Conservation (phyloP, 148 eudicot genomes). For the Tetragonia tetragonoides region DNA sequence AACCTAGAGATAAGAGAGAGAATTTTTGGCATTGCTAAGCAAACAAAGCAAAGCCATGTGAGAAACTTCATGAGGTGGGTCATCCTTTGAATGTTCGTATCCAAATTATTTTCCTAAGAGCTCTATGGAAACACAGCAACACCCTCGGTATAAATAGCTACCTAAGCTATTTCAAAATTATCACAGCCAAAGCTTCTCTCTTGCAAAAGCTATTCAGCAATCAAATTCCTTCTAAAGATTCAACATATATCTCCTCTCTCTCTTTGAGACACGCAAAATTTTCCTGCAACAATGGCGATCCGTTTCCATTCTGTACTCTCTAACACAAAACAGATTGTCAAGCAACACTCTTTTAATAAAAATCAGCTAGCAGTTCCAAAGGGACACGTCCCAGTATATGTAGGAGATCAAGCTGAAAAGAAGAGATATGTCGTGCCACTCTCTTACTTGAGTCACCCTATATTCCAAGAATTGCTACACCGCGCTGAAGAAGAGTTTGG, state of each 20-base stretch:
- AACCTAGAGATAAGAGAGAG: too few relatives aligned
- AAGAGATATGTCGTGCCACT: constrained; percentile 24
- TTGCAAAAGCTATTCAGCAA: constrained; percentile 1
- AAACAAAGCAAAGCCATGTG: background rate
- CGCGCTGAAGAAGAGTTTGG: constrained; percentile 25
- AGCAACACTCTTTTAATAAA: constrained; percentile 1
- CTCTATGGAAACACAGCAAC: background rate
- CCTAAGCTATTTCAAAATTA: background rate
- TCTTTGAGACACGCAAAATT: background rate
- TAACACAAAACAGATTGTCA: constrained; percentile 8
- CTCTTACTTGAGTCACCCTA: constrained; percentile 24
- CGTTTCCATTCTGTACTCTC: constrained; percentile 10
- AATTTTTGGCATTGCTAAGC: too few relatives aligned
- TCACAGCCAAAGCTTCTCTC: constrained; percentile 3
- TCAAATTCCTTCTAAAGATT: background rate
- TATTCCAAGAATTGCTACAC: constrained; percentile 20
- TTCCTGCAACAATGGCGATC: background rate
- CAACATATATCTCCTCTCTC: background rate
- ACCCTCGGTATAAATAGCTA: constrained; percentile 6
- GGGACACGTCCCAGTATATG: constrained; percentile 23
- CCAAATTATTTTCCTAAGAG: background rate
- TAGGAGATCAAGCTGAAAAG: constrained; percentile 16
- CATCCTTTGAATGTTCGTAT: background rate
- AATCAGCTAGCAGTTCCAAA: constrained; percentile 23
- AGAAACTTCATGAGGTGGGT: background rate